A percentile compares a stretch with the other conserved stretches of the same genome.
These are phyloP conservation scores for Myxozyma sirexii DNA, from an alignment of 805 yeast species.

Conservation along the genomic window DNA sequence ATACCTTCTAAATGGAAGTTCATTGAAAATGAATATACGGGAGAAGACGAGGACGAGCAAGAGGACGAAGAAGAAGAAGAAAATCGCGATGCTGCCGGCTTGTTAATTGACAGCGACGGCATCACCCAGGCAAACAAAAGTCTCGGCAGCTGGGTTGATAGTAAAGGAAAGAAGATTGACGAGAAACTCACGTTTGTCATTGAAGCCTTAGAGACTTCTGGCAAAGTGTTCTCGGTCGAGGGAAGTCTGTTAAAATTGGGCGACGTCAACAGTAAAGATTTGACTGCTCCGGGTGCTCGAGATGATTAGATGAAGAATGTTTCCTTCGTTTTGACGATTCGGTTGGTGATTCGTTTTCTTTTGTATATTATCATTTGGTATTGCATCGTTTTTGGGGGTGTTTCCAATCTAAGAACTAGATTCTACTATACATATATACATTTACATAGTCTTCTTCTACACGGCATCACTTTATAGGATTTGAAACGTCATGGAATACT, in stretches of 20 bases:
- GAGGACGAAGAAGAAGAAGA: conserved; percentile 13
- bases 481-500: neutral
- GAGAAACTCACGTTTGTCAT: conserved; percentile 81
- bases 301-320: conserved; percentile 36
- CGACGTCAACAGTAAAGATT: conserved; percentile 56
- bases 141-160: conserved; percentile 88
- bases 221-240: conserved; percentile 80
- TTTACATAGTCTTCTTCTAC: neutral
- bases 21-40: conserved; percentile 76
- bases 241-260: conserved; percentile 78
- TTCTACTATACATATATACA: neutral
- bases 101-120: conserved; percentile 21
- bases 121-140: conserved; percentile 45
- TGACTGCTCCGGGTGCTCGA: conserved; percentile 68
- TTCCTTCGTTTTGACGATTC: neutral
- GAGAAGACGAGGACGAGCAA: conserved; percentile 35
- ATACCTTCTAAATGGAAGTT: conserved; percentile 89
- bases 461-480: neutral
- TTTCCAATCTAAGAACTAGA: neutral
- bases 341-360: neutral
- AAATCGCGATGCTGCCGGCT: conserved; percentile 24
- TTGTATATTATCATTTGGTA: neutral
- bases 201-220: conserved; percentile 65
- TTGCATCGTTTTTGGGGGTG: neutral
- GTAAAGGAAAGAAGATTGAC: conserved; percentile 68